A percentile compares a stretch with the other conserved stretches of the same genome.
These are phyloP conservation scores for Saccharum hybrid DNA, from an alignment of 202 grass and related monocot species.

Conservation along the genomic window DNA sequence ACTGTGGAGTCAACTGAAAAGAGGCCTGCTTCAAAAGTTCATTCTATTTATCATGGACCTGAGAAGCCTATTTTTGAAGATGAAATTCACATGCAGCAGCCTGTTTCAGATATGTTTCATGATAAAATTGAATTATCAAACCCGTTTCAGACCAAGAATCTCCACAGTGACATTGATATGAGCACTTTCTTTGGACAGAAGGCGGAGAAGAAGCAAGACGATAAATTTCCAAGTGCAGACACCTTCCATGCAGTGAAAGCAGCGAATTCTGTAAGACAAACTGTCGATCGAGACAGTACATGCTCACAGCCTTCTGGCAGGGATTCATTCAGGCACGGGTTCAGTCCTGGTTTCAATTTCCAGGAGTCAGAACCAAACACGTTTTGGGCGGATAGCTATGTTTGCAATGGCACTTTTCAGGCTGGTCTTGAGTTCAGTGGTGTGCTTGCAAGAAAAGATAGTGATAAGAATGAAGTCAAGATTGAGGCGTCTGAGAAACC, in stretches of 20 bases:
- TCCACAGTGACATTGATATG: slow-evolving; percentile 42
- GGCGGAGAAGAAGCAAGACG: slow-evolving; percentile 49
- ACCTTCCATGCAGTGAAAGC: slow-evolving; percentile 36
- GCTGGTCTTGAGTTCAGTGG: slow-evolving; percentile 44
- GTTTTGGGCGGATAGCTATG: slow-evolving; percentile 45
- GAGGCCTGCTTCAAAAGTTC: slow-evolving; percentile 40
- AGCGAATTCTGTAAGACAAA: slow-evolving; percentile 37
- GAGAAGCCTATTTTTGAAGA: slow-evolving; percentile 37
- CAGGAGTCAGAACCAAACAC: slow-evolving; percentile 37
- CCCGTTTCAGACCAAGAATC: slow-evolving; percentile 12
- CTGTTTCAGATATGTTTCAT: slow-evolving; percentile 45
- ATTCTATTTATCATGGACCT: slow-evolving; percentile 44
- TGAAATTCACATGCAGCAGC: slow-evolving; percentile 38
- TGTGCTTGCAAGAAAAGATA: slow-evolving; percentile 40
- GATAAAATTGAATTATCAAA: slow-evolving; percentile 41
- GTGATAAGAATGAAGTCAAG: slow-evolving; percentile 34
- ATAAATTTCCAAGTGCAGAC: slow-evolving; percentile 38
- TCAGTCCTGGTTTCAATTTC: slow-evolving; percentile 45
- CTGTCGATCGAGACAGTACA: slow-evolving; percentile 19
- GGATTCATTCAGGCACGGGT: slow-evolving; percentile 48
- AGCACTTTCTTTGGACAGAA: slow-evolving; percentile 47
- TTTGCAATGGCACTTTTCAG: slow-evolving; percentile 40
- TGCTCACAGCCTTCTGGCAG: slow-evolving; percentile 43
- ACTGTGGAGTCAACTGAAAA: slow-evolving; percentile 50
- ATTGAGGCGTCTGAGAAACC: slow-evolving; percentile 39